phyloP scores from a whole-genome alignment of 495 filamentous ascomycete species.

The Penicillium angulare region DNA sequence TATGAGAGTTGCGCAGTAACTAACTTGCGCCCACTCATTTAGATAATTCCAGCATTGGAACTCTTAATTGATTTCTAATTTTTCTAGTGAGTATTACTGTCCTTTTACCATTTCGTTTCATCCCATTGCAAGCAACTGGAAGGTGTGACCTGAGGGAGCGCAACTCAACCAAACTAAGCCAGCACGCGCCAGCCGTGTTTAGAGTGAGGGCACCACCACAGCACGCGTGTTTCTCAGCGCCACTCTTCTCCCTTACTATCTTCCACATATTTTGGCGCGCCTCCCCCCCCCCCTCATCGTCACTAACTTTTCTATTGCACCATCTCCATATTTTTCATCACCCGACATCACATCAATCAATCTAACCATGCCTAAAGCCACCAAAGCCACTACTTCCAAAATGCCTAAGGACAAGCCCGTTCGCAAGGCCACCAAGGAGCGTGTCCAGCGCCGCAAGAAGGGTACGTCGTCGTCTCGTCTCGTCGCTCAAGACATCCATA shows the following conservation, averaged over 20 bases:
- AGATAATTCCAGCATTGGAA: slow-evolving; percentile 1
- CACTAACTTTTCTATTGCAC: not conserved
- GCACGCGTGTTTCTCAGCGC: not conserved
- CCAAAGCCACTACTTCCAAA: not conserved
- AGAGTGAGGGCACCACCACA: not conserved
- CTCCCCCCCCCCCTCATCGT: not conserved
- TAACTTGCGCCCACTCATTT: slow-evolving; percentile 4
- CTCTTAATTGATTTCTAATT: not conserved
- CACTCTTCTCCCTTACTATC: not conserved
- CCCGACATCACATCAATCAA: not conserved
- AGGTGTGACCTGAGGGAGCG: not conserved
- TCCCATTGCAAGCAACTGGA: not conserved
- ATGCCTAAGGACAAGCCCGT: slow-evolving; percentile 77
- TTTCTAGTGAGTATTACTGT: not conserved
- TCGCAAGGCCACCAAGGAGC: slow-evolving; percentile 51
- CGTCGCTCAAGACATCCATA: too few species aligned
- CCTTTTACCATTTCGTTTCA: not conserved
- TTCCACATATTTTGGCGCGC: not conserved
- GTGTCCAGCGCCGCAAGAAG: slow-evolving; percentile 75
- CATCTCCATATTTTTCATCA: not conserved
- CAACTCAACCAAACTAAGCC: too few species aligned
- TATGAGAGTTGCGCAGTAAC: slow-evolving; percentile 3
- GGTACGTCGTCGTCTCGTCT: slow-evolving; percentile 51
- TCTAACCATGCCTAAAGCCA: not conserved
- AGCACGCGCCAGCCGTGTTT: not conserved